Percentiles rank a stretch among this genome's conserved stretches.
Evolutionary conservation across 1,284 basidiomycete species (phyloP).

Genomic region (Cutaneotrichosporon mucoides): DNA sequence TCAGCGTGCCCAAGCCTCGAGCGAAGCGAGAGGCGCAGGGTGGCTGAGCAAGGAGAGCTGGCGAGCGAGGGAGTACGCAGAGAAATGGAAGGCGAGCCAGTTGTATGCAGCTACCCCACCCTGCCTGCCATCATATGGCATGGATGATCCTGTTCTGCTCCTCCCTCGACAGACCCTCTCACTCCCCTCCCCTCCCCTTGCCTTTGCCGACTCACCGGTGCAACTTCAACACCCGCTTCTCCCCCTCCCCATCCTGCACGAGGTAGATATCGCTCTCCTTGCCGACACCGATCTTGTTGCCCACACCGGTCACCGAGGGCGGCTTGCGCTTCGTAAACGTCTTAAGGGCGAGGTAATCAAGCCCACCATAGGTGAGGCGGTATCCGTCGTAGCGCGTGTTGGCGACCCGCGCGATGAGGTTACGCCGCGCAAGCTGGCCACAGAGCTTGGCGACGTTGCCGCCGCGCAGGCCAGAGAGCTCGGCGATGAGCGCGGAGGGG

Average conservation of each 20-base stretch:
- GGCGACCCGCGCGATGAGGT: constrained; percentile 82
- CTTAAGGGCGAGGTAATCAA: constrained; percentile 91
- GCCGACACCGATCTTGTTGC: constrained; percentile 96
- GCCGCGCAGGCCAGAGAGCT: constrained; percentile 83
- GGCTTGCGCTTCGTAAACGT: constrained; percentile 86
- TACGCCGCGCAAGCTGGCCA: constrained; percentile 84
- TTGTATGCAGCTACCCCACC: too few species aligned
- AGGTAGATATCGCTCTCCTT: constrained; percentile 98
- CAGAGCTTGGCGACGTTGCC: constrained; percentile 93
- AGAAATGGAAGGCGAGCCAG: too few species aligned
- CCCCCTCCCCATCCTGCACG: constrained; percentile 76
- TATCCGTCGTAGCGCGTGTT: constrained; percentile 97
- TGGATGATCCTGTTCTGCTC: too few species aligned
- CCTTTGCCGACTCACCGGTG: constrained; percentile 60
- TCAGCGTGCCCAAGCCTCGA: background rate
- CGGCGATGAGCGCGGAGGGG: constrained; percentile 79
- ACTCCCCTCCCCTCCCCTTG: too few species aligned
- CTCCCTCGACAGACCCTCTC: too few species aligned
- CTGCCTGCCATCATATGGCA: too few species aligned
- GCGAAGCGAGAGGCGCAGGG: background rate
- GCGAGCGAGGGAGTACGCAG: too few species aligned
- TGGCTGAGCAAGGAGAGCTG: background rate
- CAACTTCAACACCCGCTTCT: constrained; percentile 84
- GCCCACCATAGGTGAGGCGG: constrained; percentile 93
- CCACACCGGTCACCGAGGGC: constrained; percentile 66